Evolutionary conservation across 805 yeast species (phyloP).

Genomic region (Candida dendrica): DNA sequence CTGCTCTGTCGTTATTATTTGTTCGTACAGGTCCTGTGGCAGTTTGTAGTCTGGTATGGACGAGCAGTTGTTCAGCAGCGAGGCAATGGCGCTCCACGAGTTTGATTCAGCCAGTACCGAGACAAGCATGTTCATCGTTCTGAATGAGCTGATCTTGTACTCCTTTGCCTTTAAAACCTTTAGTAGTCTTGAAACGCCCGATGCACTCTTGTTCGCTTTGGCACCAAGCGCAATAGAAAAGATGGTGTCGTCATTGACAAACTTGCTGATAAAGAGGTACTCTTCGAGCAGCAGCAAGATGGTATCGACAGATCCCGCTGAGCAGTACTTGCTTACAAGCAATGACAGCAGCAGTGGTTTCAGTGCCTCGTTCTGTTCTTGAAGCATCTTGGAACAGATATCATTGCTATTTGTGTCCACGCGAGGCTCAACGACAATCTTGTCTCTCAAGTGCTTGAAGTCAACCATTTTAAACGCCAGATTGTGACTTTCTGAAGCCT

Average conservation of each 20-base stretch:
- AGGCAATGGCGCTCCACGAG: background rate
- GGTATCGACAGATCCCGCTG: background rate
- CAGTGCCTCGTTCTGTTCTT: background rate
- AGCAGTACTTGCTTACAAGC: background rate
- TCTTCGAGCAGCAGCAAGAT: background rate
- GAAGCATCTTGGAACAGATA: background rate
- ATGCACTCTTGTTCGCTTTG: background rate
- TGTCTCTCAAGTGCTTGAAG: background rate
- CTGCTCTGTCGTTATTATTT: background rate
- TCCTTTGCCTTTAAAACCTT: background rate
- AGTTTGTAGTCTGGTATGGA: background rate
- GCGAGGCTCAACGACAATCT: background rate
- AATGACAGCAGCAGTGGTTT: background rate
- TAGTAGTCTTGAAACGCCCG: background rate
- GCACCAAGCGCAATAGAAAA: background rate
- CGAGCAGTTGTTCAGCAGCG: background rate
- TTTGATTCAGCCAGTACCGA: background rate
- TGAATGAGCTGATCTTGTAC: background rate
- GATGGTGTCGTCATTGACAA: background rate
- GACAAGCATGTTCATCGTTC: background rate
- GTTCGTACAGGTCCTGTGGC: background rate
- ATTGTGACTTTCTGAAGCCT: background rate
- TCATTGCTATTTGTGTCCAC: background rate
- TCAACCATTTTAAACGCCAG: background rate
- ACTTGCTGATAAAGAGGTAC: background rate